Conservation (phyloP, 1,284 basidiomycete genomes). For the Acaromyces ingoldii region DNA sequence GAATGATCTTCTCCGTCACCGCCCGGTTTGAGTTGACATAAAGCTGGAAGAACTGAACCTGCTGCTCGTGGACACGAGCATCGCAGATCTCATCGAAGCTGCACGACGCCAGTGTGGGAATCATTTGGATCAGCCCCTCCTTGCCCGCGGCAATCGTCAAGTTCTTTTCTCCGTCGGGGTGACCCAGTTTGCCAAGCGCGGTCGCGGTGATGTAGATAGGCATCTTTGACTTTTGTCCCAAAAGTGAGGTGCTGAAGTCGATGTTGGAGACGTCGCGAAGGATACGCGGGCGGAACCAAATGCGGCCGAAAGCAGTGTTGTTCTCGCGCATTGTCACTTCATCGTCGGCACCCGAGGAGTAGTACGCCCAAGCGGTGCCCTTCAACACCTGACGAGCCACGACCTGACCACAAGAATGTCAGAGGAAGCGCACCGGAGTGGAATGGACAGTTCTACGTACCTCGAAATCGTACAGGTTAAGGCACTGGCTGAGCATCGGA, state of each 20-base stretch:
- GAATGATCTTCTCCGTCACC: constrained; percentile 74
- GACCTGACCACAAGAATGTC: too few species aligned
- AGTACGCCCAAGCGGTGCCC: constrained; percentile 50
- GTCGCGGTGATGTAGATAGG: constrained; percentile 78
- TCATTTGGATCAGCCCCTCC: constrained; percentile 62
- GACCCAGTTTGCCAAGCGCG: constrained; percentile 76
- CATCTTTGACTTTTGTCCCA: constrained; percentile 63
- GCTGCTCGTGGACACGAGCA: constrained; percentile 18
- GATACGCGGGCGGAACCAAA: constrained; percentile 90
- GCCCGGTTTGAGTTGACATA: constrained; percentile 80
- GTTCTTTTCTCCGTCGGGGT: constrained; percentile 51
- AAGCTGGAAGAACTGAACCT: constrained; percentile 24
- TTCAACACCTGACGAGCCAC: constrained; percentile 42
- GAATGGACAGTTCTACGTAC: constrained; percentile 51
- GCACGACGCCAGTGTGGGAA: constrained; percentile 74
- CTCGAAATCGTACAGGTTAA: constrained; percentile 89
- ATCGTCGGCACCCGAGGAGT: constrained; percentile 57
- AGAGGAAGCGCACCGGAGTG: too few species aligned
- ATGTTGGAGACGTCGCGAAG: constrained; percentile 75
- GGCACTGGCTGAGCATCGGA: constrained; percentile 69
- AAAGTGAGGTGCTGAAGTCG: constrained; percentile 74
- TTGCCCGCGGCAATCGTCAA: constrained; percentile 78
- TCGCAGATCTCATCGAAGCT: constrained; percentile 86
- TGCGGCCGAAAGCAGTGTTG: constrained; percentile 76
- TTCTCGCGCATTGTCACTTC: constrained; percentile 67